Conservation (phyloP, 345 rosid species). For the Camelina neglecta region DNA sequence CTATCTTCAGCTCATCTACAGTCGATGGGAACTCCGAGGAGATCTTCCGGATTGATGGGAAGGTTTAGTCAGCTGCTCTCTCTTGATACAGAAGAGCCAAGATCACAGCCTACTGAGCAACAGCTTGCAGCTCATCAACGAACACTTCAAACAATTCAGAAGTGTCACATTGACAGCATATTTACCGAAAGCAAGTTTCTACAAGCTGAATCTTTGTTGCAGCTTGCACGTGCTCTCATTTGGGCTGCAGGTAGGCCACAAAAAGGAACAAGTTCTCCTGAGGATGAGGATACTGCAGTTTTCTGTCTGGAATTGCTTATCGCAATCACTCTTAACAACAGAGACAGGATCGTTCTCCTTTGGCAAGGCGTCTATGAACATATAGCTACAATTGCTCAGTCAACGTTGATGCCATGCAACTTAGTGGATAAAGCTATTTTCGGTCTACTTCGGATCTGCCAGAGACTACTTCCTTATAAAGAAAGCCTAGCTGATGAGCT, state of each 20-base stretch:
- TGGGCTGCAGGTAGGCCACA: constrained; percentile 99
- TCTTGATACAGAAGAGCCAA: constrained; percentile 97
- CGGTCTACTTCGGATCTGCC: constrained; percentile 96
- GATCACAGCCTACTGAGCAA: constrained; percentile 96
- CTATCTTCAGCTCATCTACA: constrained; percentile 77
- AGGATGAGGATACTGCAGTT: constrained; percentile 99
- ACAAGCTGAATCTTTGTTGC: constrained; percentile 91
- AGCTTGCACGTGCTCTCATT: constrained; percentile 92
- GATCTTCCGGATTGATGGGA: constrained; percentile 99
- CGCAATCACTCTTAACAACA: constrained; percentile 93
- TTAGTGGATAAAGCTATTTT: constrained; percentile 96
- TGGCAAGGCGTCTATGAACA: constrained; percentile 99
- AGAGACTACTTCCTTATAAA: constrained; percentile 94
- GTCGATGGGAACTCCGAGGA: constrained; percentile 87
- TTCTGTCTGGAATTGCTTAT: constrained; percentile 96
- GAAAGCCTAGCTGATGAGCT: constrained; percentile 98
- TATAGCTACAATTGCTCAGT: constrained; percentile 95
- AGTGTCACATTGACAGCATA: constrained; percentile 97
- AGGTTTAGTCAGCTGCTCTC: constrained; percentile 98
- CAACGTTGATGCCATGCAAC: constrained; percentile 92
- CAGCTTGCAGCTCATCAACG: constrained; percentile 99
- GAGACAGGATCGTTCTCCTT: constrained; percentile 89
- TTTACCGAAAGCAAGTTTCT: constrained; percentile 96
- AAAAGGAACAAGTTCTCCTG: constrained; percentile 88
- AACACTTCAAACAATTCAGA: constrained; percentile 91